Conservation (phyloP, 2,329 filamentous ascomycete genomes). For the Cladobotryum mycophilum region DNA sequence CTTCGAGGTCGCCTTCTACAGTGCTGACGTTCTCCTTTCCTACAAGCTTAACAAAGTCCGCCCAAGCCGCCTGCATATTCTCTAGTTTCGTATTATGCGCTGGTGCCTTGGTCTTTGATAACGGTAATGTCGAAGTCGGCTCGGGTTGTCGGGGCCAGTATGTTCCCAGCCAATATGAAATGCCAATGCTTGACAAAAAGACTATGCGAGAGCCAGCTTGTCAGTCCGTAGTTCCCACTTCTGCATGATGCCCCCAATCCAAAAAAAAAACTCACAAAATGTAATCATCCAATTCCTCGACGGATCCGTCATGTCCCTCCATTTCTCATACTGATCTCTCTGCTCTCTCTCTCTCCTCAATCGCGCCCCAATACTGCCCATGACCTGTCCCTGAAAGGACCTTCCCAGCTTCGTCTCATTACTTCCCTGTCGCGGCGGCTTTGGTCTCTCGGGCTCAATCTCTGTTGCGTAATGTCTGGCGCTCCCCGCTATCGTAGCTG, state of each 20-base stretch:
- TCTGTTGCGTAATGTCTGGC: conserved; percentile 30
- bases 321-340: conserved; percentile 42
- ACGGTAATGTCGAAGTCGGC: conserved; percentile 53
- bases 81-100: conserved; percentile 53
- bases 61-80: conserved; percentile 63
- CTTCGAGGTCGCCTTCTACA: conserved; percentile 44
- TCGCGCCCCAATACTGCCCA: conserved; percentile 50
- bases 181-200: conserved; percentile 44
- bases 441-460: conserved; percentile 29
- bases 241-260: not conserved
- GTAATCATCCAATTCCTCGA: conserved; percentile 46
- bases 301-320: conserved; percentile 34
- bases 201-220: conserved; percentile 29
- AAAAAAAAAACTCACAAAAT: conserved; percentile 48
- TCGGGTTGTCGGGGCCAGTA: conserved; percentile 45
- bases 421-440: conserved; percentile 21
- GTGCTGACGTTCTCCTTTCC: conserved; percentile 62
- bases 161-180: conserved; percentile 55
- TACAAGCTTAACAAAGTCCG: conserved; percentile 59
- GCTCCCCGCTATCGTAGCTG: conserved; percentile 5
- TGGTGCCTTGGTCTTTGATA: conserved; percentile 44
- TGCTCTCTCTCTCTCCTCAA: conserved; percentile 50
- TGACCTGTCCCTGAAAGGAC: conserved; percentile 53
- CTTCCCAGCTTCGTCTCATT: conserved; percentile 34
- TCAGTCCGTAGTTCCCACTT: not conserved